Base-by-base conservation (phyloP, 345 rosid species). In the Turritis glabra region DNA sequence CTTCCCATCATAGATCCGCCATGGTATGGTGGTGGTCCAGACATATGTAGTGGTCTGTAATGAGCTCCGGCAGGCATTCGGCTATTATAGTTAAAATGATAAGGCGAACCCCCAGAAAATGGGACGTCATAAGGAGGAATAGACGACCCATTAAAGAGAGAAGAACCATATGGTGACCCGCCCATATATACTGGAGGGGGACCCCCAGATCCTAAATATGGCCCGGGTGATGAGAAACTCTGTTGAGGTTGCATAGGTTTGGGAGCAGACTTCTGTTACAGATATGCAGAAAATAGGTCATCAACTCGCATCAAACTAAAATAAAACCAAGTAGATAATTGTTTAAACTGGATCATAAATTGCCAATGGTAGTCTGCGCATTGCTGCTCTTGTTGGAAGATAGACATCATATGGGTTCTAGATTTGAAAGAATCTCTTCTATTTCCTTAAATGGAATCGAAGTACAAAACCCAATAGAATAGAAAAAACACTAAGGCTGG, bases 91-190 rank as follows among this genome's bases (percentile, higher is more conserved):
- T 83, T 86, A 81, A 90, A 92, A 71, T 87, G 97, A 82, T 92
- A 96, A 61, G 97, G 91, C 30, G 98, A 90, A 18, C 97, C 92
- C 71, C 98, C 99, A 41, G 96, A 76, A 80, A 88, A 92, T 10
- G 99, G 91, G 41, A 85, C 79, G 2, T 96, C 98, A 73, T 92
- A 96, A 5, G 94, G 94, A 78, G 98, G 89, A 81, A 90, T 80
- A 21, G 90, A 85, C 21, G 99, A 84, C 9, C 92, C 95, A 69
- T 87, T 91, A 71, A 88, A 89, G 68, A 86, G 74, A 26, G 98
- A 88, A 65, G 97, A 82, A 21, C 92, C 98, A 81, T 96, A 96
- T n/a, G 96, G 94, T 7, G 96, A 91, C 41, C 90, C 84, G 56
- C 96, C 94, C 89, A 96, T 75, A 74, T 89, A 90, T 83, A 93